Conservation (phyloP, 2,329 filamentous ascomycete genomes). For the Penicillium sp. region DNA sequence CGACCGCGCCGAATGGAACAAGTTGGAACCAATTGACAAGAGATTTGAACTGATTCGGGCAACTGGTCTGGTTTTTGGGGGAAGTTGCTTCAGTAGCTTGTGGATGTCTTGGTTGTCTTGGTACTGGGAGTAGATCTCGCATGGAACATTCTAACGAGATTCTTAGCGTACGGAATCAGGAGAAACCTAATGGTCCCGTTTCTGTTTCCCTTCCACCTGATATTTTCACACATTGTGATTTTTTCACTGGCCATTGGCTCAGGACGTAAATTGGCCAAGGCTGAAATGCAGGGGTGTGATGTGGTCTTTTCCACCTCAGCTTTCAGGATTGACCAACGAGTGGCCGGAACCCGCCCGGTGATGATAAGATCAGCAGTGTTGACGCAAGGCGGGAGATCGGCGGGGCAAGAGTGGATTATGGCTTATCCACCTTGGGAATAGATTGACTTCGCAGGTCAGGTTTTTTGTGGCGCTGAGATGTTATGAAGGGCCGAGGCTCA, state of each 20-base stretch:
- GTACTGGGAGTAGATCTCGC: neutral
- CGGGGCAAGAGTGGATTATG: constrained; percentile 4
- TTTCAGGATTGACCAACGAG: neutral
- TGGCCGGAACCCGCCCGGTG: neutral
- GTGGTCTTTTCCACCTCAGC: neutral
- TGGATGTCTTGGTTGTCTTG: neutral
- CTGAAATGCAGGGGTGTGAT: neutral
- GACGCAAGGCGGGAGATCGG: constrained; percentile 26
- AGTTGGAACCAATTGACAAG: neutral
- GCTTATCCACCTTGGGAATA: neutral
- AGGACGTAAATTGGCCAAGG: neutral
- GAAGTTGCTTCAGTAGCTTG: neutral
- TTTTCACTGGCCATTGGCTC: neutral
- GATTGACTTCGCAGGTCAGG: neutral
- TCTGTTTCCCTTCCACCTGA: neutral
- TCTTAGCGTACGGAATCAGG: neutral
- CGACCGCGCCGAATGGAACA: neutral
- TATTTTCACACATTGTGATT: neutral
- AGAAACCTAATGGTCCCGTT: neutral
- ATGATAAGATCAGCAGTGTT: constrained; percentile 13
- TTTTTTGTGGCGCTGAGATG: neutral
- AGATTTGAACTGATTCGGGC: neutral
- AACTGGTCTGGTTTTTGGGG: neutral
- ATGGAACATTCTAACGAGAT: constrained; percentile 2
- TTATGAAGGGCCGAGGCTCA: neutral